Base-by-base conservation (phyloP, 805 yeast species). In the Ogataea populi-albae region DNA sequence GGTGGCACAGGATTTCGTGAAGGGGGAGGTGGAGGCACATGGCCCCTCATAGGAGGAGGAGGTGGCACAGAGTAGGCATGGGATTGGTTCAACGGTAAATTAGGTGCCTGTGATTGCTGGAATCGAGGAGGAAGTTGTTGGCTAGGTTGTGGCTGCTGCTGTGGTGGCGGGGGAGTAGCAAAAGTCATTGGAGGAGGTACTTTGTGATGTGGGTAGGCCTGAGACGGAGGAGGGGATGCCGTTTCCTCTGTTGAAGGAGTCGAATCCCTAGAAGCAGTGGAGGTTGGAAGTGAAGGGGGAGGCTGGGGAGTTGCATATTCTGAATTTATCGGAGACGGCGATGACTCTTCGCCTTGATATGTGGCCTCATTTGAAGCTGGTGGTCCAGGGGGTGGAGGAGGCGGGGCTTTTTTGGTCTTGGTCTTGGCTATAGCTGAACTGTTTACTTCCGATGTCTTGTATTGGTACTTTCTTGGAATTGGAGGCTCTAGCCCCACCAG, bases 401-500 rank as follows among this genome's bases (percentile, higher is more conserved):
- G 65, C 11, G 68, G 63, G 17, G 65, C 66, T 32, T 60, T 57
- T 38, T 61, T 59, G 18, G 43, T 47, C 26, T 41, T 49, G 21
- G 37, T 34, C 16, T 34, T 16, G 10, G 52, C 46, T n/a, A 45
- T 38, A 46, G 41, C 53, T 49, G 34, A 55, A 42, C 35, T 54
- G 53, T 25, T 64, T 47, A 26, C 49, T 57, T 40, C 57, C 41
- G 46, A 15, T 11, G 44, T 29, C 18, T 42, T 34, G 23, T 52
- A 46, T 40, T 73, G 79, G 37, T 61, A 67, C 46, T 69, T 73
- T 45, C 91, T 68, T 4, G 93, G 94, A 34, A 86, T 66, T 11
- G 95, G 95, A 4, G 94, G 94, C 54, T 86, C 94, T 17, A 82
- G 62, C 1, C 94, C 94, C 19, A 82, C 82, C 59, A 91, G 64